Base-by-base conservation (phyloP, 106 monocot genomes). In the Allium sativum region DNA sequence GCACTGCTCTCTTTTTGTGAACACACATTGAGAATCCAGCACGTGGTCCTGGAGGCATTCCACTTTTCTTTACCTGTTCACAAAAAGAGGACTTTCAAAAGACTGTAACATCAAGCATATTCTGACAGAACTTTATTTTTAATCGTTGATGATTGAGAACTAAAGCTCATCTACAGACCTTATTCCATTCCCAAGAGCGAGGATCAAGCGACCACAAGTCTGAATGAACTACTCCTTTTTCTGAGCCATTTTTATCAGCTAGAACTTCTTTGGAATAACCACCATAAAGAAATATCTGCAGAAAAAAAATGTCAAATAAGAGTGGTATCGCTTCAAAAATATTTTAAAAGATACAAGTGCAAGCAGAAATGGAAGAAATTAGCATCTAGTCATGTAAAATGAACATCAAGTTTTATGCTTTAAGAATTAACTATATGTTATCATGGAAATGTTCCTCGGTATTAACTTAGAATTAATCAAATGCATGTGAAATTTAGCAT, bases 201-300 rank as follows among this genome's bases (percentile, higher is more conserved):
- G 96, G 87, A 81, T 98, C 91, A 78, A 98, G 91, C 21, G 82
- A 72, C 96, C 96, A 98, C 81, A 92, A 76, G 53, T 96, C 90
- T 46, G 90, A 87, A 84, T 96, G 84, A 77, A 91, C 90, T 67
- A 84, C 73, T 59, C 95, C 90, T 77, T 96, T 96, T 72, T 96
- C 95, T 44, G 86, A 86, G 59, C 70, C 57, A 78, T 64, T 81
- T 74, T 96, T 91, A 72, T 84, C 87, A 65, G 90, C 65, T 44
- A 55, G 40, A 70, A 87, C 63, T 72, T 90, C 90, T 74, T 95
- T 95, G 19, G 78, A 86, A 76, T 90, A 91, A 17, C 90, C 95
- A 62, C 90, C 95, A 82, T 90, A 96, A 47, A 96, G 70, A 72
- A 77, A 96, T 73, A 96, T 76, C 95, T 96, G 72, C 42, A 74